These are phyloP conservation scores for Lepidium didymum DNA, from an alignment of 345 rosid genomes.

Conservation along the genomic window DNA sequence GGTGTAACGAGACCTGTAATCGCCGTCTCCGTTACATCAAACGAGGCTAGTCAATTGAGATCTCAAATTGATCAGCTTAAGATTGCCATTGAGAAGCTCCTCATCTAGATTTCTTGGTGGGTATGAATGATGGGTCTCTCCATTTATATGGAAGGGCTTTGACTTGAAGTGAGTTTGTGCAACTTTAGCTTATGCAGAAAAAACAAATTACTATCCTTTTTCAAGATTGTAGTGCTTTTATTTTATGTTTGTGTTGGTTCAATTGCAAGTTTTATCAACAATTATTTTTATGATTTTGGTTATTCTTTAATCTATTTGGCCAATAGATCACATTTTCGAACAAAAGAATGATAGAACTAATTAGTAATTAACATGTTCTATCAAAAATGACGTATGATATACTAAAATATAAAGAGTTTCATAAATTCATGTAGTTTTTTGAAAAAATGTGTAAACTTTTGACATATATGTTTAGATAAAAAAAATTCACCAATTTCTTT, in stretches of 20 bases:
- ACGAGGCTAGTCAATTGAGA: conserved; percentile 83
- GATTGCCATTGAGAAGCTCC: conserved; percentile 94
- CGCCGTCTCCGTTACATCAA: conserved; percentile 83
- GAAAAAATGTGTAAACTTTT: no score
- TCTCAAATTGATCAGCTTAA: conserved; percentile 79
- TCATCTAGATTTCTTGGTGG: conserved; percentile 39
- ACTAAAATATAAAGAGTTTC: no score
- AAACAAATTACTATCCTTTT: not conserved
- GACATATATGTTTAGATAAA: no score
- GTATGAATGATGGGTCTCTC: conserved; percentile 76
- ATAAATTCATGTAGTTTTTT: no score
- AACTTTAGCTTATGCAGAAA: not conserved
- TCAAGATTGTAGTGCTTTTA: not conserved
- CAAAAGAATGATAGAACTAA: no score
- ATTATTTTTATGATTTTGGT: not conserved
- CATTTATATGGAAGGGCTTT: conserved; percentile 28
- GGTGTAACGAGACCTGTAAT: conserved; percentile 94
- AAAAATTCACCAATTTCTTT: no score
- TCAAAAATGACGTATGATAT: no score
- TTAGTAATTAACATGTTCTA: no score
- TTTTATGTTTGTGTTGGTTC: conserved; percentile 1
- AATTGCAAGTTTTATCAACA: not conserved
- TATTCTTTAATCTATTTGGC: no score
- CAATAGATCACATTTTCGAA: no score
- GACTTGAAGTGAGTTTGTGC: conserved; percentile 24